Evolutionary conservation across 768 basidiomycete genomes (phyloP).

Genomic region (Boletus subcaerulescens): DNA sequence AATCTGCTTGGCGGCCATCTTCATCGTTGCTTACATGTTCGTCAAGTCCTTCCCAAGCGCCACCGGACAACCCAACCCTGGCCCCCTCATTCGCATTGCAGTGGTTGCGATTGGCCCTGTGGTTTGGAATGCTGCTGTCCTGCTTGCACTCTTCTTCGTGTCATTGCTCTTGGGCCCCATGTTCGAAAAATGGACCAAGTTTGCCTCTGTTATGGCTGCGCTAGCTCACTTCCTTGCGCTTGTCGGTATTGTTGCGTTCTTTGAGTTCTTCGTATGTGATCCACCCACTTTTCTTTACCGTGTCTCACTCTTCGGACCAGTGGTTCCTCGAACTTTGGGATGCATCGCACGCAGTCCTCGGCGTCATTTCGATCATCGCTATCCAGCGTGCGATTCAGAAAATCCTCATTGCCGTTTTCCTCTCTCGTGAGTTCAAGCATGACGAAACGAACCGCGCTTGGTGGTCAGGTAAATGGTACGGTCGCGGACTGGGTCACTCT

Average conservation of each 20-base stretch:
- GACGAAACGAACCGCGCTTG: conserved; percentile 98
- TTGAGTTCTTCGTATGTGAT: conserved; percentile 88
- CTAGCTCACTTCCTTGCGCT: conserved; percentile 82
- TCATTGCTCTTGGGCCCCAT: conserved; percentile 93
- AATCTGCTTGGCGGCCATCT: conserved; percentile 69
- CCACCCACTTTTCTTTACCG: conserved; percentile 30
- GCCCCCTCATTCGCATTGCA: conserved; percentile 84
- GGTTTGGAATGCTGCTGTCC: conserved; percentile 89
- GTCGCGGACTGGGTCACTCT: conserved; percentile 85
- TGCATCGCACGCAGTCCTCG: conserved; percentile 93
- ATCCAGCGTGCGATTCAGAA: conserved; percentile 94
- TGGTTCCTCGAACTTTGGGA: conserved; percentile 98
- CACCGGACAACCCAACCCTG: conserved; percentile 64
- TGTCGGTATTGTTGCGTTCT: conserved; percentile 83
- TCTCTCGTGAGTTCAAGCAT: conserved; percentile 97
- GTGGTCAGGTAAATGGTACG: conserved; percentile 99
- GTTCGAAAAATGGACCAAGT: conserved; percentile 80
- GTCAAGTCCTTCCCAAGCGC: conserved; percentile 83
- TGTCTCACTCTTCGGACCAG: conserved; percentile 36
- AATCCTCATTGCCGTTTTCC: conserved; percentile 88
- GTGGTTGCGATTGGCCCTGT: conserved; percentile 90
- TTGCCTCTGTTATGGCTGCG: conserved; percentile 90
- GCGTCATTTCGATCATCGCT: conserved; percentile 83
- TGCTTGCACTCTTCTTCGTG: conserved; percentile 82
- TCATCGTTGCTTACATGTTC: conserved; percentile 87